A percentile compares a stretch with the other conserved stretches of the same genome.
Conservation (phyloP, 163 green algal genomes). For the Chlamydomonas reinhardtii region DNA sequence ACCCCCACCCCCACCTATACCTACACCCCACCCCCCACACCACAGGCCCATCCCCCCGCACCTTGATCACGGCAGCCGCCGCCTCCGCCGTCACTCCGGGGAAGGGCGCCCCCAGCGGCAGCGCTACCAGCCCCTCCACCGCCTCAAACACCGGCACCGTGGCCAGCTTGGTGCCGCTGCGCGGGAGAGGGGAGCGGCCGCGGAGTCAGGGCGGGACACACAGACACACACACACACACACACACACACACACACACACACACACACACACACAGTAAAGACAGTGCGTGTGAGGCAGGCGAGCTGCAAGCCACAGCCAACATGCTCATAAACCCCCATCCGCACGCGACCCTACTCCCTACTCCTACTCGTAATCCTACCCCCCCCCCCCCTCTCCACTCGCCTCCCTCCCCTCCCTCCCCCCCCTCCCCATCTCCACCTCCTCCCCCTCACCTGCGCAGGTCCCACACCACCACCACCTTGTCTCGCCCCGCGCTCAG, state of each 20-base stretch:
- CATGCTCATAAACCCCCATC: too few relatives aligned
- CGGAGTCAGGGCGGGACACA: too few relatives aligned
- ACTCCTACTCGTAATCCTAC: too few relatives aligned
- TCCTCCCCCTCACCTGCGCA: slow-evolving; percentile 55
- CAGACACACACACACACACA: too few relatives aligned
- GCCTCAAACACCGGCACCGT: slow-evolving; percentile 79
- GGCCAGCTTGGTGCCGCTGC: slow-evolving; percentile 70
- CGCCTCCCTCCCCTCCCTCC: too few relatives aligned
- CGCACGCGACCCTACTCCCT: too few relatives aligned
- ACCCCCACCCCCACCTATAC: not conserved
- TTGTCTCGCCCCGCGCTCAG: slow-evolving; percentile 90
- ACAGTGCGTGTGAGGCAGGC: too few relatives aligned
- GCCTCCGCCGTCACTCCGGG: slow-evolving; percentile 59
- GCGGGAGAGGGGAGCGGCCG: not conserved
- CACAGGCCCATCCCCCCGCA: not conserved
- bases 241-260: too few relatives aligned
- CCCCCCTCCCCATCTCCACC: too few relatives aligned
- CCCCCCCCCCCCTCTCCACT: too few relatives aligned
- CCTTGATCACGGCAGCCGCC: slow-evolving; percentile 22
- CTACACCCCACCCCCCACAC: not conserved
- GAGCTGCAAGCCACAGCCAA: too few relatives aligned
- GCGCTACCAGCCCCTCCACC: slow-evolving; percentile 68
- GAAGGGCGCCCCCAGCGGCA: slow-evolving; percentile 63
- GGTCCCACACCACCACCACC: slow-evolving; percentile 90
- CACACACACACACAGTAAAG: too few relatives aligned